Percentiles rank a stretch among this genome's conserved stretches.
Conservation (phyloP, 768 basidiomycete species). For the Boletus tylopilopsis region DNA sequence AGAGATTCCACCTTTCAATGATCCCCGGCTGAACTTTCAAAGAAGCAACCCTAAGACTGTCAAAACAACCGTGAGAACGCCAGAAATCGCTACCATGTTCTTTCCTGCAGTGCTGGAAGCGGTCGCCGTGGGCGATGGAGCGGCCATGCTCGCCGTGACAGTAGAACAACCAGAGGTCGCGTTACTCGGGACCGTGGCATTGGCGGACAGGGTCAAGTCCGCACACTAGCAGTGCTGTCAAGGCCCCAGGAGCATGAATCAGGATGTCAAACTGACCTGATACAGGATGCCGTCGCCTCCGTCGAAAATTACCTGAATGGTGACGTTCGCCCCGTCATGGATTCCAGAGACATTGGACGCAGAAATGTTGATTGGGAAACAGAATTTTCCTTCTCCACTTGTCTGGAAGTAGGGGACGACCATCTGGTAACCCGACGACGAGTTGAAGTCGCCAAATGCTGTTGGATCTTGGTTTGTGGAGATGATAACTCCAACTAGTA, state of each 20-base stretch:
- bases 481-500: slow-evolving; percentile 49
- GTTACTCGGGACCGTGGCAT: slow-evolving; percentile 45
- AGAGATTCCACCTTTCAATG: no score
- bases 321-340: slow-evolving; percentile 65
- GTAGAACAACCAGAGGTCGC: slow-evolving; percentile 34
- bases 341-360: slow-evolving; percentile 46
- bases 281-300: slow-evolving; percentile 72
- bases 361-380: slow-evolving; percentile 63
- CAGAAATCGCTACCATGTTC: slow-evolving; percentile 4
- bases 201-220: slow-evolving; percentile 66
- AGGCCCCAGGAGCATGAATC: background rate
- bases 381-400: slow-evolving; percentile 57
- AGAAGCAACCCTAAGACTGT: slow-evolving; percentile 6
- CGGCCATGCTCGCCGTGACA: slow-evolving; percentile 19
- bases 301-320: slow-evolving; percentile 62
- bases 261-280: slow-evolving; percentile 43
- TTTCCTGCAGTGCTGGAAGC: slow-evolving; percentile 16
- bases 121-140: slow-evolving; percentile 16
- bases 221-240: slow-evolving; percentile 52
- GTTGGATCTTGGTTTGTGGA: slow-evolving; percentile 57
- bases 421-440: slow-evolving; percentile 31
- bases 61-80: slow-evolving; percentile 10
- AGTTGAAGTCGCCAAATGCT: slow-evolving; percentile 60
- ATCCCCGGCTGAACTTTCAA: no score
- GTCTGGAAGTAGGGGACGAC: slow-evolving; percentile 48